Percentiles rank a stretch among this genome's conserved stretches.
These are phyloP conservation scores for Fraxinus angustifolia DNA, from an alignment of 305 asterid species.

Conservation along the genomic window DNA sequence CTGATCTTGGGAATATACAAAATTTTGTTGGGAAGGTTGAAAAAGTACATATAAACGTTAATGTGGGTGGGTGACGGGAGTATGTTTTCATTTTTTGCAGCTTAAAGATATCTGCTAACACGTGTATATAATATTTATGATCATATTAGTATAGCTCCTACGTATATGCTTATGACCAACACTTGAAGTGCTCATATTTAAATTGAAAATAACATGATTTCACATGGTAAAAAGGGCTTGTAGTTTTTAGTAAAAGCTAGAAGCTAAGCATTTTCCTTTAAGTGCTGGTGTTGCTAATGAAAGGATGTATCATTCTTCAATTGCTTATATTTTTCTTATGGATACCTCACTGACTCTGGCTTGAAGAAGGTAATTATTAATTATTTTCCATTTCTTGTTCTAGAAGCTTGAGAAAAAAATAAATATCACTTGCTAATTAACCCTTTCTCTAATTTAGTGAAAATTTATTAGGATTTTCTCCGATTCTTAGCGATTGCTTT, in stretches of 20 bases:
- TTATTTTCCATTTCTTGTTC: background rate
- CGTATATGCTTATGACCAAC: background rate
- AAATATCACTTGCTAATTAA: background rate
- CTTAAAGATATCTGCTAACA: background rate
- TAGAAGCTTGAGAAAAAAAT: background rate
- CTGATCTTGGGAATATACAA: no score
- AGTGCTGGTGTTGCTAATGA: no score
- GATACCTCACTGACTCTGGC: constrained; percentile 46
- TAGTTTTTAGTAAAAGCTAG: constrained; percentile 36
- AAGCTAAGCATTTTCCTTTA: constrained; percentile 74
- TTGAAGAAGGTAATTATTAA: constrained; percentile 61
- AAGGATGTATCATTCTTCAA: no score
- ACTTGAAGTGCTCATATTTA: constrained; percentile 16
- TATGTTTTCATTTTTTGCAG: background rate
- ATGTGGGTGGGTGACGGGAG: no score
- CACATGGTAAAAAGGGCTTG: no score
- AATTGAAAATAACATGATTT: no score
- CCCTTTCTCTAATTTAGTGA: background rate
- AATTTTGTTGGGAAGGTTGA: no score
- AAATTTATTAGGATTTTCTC: constrained; percentile 9
- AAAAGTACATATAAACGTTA: no score
- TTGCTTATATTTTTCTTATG: no score
- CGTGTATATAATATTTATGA: constrained; percentile 8
- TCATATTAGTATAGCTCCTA: background rate
- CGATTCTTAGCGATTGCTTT: background rate